Conservation (phyloP, 179 eudicot species). For the Amaranthus tricolor region DNA sequence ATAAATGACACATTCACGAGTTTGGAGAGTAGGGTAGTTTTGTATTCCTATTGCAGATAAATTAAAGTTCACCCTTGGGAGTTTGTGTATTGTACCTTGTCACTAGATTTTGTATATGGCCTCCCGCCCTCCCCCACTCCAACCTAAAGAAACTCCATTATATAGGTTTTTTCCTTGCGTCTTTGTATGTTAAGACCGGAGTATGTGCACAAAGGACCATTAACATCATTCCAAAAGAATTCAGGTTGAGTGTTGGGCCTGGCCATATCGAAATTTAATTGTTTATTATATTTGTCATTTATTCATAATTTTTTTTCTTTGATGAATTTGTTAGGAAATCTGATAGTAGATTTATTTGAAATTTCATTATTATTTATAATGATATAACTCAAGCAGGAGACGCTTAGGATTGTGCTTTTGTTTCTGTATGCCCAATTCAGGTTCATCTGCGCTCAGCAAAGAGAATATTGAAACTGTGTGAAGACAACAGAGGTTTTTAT, state of each 20-base stretch:
- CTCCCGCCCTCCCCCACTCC: too few relatives aligned
- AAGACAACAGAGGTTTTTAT: slow-evolving; percentile 82
- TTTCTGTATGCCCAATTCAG: slow-evolving; percentile 33
- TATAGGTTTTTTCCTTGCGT: too few relatives aligned
- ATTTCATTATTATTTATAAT: neutral
- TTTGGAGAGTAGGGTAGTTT: too few relatives aligned
- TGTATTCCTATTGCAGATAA: too few relatives aligned
- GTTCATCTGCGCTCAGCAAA: slow-evolving; percentile 83
- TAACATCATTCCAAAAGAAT: neutral
- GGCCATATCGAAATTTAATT: neutral
- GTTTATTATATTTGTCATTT: neutral
- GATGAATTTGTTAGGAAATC: too few relatives aligned
- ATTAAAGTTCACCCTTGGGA: too few relatives aligned
- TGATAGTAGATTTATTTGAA: neutral
- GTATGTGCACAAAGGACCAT: neutral
- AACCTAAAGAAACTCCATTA: too few relatives aligned
- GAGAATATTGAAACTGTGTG: slow-evolving; percentile 64
- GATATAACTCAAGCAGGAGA: neutral
- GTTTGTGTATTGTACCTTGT: too few relatives aligned
- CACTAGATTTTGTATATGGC: too few relatives aligned
- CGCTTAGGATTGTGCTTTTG: neutral
- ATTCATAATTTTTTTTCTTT: too few relatives aligned
- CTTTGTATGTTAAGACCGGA: too few relatives aligned
- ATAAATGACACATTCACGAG: too few relatives aligned
- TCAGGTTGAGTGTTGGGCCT: neutral